Conservation (phyloP, 768 basidiomycete species). For the Flagelloscypha sp. region DNA sequence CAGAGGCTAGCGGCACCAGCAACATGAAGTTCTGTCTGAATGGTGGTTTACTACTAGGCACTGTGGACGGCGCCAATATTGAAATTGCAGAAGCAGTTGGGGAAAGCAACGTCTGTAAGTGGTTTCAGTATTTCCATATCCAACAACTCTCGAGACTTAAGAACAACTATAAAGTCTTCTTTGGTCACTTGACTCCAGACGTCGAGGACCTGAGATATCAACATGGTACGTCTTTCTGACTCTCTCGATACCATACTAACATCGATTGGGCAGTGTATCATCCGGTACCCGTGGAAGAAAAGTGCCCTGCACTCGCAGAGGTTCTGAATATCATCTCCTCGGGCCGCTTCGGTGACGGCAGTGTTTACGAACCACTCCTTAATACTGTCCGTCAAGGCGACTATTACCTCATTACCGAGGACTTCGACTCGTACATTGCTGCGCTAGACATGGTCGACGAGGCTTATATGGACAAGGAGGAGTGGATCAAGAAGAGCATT, state of each 20-base stretch:
- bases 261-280: too few species aligned
- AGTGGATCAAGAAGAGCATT: constrained; percentile 92
- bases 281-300: constrained; percentile 70
- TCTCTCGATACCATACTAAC: too few species aligned
- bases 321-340: constrained; percentile 70
- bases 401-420: constrained; percentile 79
- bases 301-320: constrained; percentile 72
- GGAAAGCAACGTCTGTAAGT: constrained; percentile 85
- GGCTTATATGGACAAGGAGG: constrained; percentile 72
- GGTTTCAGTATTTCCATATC: constrained; percentile 12
- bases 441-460: constrained; percentile 85
- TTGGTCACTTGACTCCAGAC: constrained; percentile 78
- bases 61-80: constrained; percentile 92
- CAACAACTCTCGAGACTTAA: background rate
- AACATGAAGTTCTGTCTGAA: constrained; percentile 91
- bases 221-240: too few species aligned
- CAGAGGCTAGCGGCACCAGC: constrained; percentile 76
- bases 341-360: constrained; percentile 74
- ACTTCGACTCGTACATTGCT: constrained; percentile 89
- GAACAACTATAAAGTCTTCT: constrained; percentile 55
- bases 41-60: constrained; percentile 82
- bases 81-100: constrained; percentile 97
- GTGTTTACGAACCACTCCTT: constrained; percentile 80
- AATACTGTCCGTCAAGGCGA: constrained; percentile 73
- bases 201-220: constrained; percentile 84